Evolutionary conservation across 192 early-diverging fungal species (phyloP), one percentile per base, ranked within the genome.

Genomic region (Nowakowskiella sp.): DNA sequence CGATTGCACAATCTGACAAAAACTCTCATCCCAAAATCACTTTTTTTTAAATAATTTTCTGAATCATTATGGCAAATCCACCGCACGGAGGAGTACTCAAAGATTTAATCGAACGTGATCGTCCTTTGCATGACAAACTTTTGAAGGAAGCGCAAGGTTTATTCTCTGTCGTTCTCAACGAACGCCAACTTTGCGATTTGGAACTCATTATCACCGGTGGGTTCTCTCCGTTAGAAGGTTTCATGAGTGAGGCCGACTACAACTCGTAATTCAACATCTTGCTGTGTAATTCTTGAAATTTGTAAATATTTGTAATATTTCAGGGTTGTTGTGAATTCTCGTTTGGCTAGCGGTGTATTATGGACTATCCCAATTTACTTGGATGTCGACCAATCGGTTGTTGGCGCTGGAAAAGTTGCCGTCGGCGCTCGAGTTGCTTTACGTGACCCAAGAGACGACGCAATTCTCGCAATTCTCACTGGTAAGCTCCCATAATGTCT

Each of bases 191-290:
- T 27, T 97, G 93, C 66, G 93, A 97, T 67, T 71, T 97, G 32
- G 93, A 97, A 69, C 81, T 97, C 44, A 82, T 97, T 49, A 72
- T 94, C 58, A 94, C 87, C 64, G 93, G 93, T 62, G 93, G 91
- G 3, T 97, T 97, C 83, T 93, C 90, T 28, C 93, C 93, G 27
- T 80, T 97, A 6, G 89, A 92, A 66, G 88, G 91, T 6, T 97
- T 97, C 77, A 70, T 92, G 56, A 89, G 71, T 52, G 58, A 91
- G 64, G 69, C 72, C 47, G 90, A 94, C 58, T 97, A 97, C 71
- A 66, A 74, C 28, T 61, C 70, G 85, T 87, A 65, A 65, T n/a
- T 27, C 13, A 19, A 39, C 19, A 19, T 13, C 13, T 19, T 39
- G 36, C 19, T 13, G 36, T 39, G 36, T 13, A 39, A 13, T 39